Evolutionary conservation across 768 basidiomycete species (phyloP).

Genomic region (Russula earlei): DNA sequence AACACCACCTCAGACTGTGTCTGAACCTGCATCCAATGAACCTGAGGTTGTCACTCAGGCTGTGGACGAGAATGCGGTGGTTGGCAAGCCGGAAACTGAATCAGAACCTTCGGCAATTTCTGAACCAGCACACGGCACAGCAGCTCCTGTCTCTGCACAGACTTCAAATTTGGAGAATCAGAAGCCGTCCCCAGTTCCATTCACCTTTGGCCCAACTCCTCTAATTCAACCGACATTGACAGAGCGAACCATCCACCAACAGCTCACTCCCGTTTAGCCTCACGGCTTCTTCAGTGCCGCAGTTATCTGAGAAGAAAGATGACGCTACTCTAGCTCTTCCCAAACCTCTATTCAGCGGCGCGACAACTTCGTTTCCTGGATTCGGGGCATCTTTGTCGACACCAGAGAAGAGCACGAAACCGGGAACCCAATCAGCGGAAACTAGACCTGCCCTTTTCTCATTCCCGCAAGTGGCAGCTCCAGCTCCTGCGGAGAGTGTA

Average conservation of each 20-base stretch:
- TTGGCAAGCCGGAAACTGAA: not conserved
- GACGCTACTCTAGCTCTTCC: not conserved
- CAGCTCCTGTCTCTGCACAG: not conserved
- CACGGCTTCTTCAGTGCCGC: not conserved
- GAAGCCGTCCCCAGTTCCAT: not conserved
- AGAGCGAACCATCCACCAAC: not conserved
- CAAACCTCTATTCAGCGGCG: slow-evolving; percentile 8
- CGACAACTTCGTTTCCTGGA: slow-evolving; percentile 6
- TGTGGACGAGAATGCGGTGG: not conserved
- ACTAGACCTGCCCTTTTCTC: slow-evolving; percentile 5
- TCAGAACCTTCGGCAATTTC: not conserved
- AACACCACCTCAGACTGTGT: slow-evolving; percentile 20
- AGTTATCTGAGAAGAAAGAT: slow-evolving; percentile 2
- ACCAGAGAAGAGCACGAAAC: not conserved
- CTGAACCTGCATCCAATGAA: slow-evolving; percentile 4
- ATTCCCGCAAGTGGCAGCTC: not conserved
- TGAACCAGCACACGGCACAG: not conserved
- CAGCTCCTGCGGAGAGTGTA: not conserved
- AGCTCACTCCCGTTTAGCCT: slow-evolving; percentile 14
- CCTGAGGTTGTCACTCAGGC: not conserved
- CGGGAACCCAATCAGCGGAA: not conserved
- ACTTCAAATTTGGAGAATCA: not conserved
- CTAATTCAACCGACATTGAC: not conserved
- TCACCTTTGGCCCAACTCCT: not conserved
- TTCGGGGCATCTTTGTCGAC: slow-evolving; percentile 6